Evolutionary conservation across 371 early-diverging fungal species (phyloP), one percentile per base, ranked within the genome.

Genomic region (Fennellomyces sp.): DNA sequence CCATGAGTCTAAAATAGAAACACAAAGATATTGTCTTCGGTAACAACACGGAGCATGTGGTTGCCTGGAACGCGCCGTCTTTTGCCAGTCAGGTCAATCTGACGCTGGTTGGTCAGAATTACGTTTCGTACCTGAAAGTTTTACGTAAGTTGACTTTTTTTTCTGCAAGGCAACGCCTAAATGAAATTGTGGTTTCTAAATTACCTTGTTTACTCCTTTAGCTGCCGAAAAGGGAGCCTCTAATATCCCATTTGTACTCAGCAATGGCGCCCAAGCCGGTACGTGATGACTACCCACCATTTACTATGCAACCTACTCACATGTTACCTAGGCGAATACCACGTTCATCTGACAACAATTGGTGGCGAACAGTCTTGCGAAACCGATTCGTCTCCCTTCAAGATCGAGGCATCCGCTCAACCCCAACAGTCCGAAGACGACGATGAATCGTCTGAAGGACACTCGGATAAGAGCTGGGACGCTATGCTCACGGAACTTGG

Each of bases 61-160:
- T 75, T 29, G 65, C 76, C 27, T 75, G 76, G 76, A 52, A 65
- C 25, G 57, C 64, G n/a, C 60, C 68, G 0, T 52, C 58, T 13
- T 12, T 31, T 33, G 51, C 64, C 19, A 58, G 60, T 13, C 52
- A 75, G 31, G 66, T 75, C 10, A 72, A 75, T 29, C 28, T 75
- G 28, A 72, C 76, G 10, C 39, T 75, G 17, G 64, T 72, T 11
- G 60, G 35, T 25, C 28, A 62, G 25, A 52, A 51, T n/a, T 52
- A 45, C 35, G 49, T 45, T 33, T 30, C 36, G 26, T 29, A 47
- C 29, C 38, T 77, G 60, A 75, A 75, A 31, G 52, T 50, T 49
- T 77, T 36, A 64, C 70, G 78, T 77, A 73, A 26, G 39, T 10
- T 54, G n/a, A 35, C 4, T 45, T 6, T 45, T 15, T 39, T 39